phyloP scores from a whole-genome alignment of 306 rosid species.

The Medicago lupulina region DNA sequence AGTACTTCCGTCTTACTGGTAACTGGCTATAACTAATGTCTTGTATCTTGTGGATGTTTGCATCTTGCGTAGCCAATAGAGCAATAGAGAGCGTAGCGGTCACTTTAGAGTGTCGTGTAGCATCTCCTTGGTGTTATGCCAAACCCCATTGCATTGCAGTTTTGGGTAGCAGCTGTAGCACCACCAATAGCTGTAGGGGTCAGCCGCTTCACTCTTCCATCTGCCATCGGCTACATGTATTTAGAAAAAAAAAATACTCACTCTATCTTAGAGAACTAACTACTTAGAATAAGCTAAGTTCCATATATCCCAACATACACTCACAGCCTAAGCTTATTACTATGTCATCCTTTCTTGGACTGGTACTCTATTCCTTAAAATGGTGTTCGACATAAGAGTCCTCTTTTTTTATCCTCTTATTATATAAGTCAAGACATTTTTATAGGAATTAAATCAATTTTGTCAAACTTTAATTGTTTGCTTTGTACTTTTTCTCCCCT shows the following conservation, averaged over 20 bases:
- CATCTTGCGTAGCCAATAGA: background rate
- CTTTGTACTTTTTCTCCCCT: slow-evolving; percentile 34
- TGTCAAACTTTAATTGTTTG: slow-evolving; percentile 33
- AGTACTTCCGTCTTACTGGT: slow-evolving; percentile 18
- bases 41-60: slow-evolving; percentile 42
- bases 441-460: slow-evolving; percentile 25
- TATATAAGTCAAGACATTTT: slow-evolving; percentile 1
- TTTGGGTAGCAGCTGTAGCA: background rate
- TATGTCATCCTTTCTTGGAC: slow-evolving; percentile 21
- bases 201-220: background rate
- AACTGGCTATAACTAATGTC: slow-evolving; percentile 1
- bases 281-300: too few relatives aligned
- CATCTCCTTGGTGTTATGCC: background rate
- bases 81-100: background rate
- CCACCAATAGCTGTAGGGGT: background rate
- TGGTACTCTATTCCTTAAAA: slow-evolving; percentile 27
- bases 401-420: slow-evolving; percentile 32
- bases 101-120: background rate
- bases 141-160: background rate
- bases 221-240: background rate
- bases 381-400: slow-evolving; percentile 16
- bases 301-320: too few relatives aligned
- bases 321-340: slow-evolving; percentile 26
- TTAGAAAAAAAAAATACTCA: too few relatives aligned
- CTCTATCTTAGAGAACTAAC: too few relatives aligned